Percentiles rank a stretch among this genome's conserved stretches.
Conservation (phyloP, 2,329 filamentous ascomycete genomes). For the Colletotrichum noveboracense region DNA sequence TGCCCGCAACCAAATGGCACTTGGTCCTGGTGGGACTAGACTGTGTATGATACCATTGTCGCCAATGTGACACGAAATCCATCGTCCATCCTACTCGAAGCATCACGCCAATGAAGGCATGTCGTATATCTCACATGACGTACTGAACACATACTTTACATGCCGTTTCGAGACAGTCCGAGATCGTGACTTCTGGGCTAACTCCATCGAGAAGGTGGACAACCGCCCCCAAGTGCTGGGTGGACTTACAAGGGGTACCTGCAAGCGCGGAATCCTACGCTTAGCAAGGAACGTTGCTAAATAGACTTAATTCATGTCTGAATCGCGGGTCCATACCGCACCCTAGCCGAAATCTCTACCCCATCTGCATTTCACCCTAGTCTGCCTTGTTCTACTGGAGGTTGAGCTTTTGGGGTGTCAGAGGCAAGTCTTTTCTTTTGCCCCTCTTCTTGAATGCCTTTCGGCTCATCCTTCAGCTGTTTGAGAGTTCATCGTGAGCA, state of each 20-base stretch:
- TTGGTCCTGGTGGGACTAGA: background rate
- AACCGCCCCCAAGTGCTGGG: background rate
- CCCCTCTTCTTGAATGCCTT: background rate
- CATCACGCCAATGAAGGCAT: background rate
- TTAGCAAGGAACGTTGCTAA: background rate
- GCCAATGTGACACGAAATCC: background rate
- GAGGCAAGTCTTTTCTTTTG: background rate
- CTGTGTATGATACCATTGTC: background rate
- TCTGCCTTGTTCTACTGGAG: background rate
- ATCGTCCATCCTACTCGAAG: background rate
- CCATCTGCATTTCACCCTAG: background rate
- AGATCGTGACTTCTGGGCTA: background rate
- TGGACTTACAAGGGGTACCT: background rate
- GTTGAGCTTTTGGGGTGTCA: background rate
- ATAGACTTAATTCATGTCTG: background rate
- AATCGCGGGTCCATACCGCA: background rate
- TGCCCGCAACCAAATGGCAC: fast-evolving
- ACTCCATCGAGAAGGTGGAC: background rate
- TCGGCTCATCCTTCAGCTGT: background rate
- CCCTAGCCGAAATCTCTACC: background rate
- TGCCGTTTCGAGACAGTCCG: background rate
- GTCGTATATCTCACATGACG: background rate
- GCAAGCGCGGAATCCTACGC: background rate
- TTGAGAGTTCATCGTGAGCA: background rate
- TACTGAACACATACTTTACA: background rate